Evolutionary conservation across 176 grass and related monocot species (phyloP), one percentile per base, ranked within the genome.

Genomic region (Ampelocalamus luodianensis): DNA sequence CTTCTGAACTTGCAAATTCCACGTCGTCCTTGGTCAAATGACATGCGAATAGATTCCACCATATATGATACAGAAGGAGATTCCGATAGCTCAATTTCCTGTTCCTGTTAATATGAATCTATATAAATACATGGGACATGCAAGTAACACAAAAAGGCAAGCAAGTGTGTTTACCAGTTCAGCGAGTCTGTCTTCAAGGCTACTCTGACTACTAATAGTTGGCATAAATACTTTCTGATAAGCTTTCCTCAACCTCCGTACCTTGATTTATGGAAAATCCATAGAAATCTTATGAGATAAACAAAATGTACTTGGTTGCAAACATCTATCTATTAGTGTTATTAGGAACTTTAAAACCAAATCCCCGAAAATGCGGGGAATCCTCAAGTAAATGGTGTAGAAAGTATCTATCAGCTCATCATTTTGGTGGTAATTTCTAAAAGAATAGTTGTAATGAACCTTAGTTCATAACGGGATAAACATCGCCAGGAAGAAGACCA

Each of bases 1-100:
- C 78, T 98, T 87, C 91, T 89, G 80, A 92, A 94, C 81, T 92
- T 95, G 88, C 93, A 98, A 83, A 98, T 94, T 79, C 96, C 93
- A 54, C 93, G 89, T 58, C 88, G 91, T 18, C 90, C 94, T 84
- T 89, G 40, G 6, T 78, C 80, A 90, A 95, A 94, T 1, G 96
- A 98, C 50, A 86, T 87, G n/a, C 88, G 88, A 45, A 95, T 95
- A 59, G 91, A 95, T 89, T 94, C 84, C 27, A 94, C 27, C 96
- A 98, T 92, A 82, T 42, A 83, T 39, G 82, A 83, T 23, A 94
- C 90, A 84, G 63, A 64, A 79, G 79, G 51, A 78, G 82, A 85
- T 73, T 90, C 87, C 39, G 78, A 82, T 43, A 89, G 56, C 55
- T 79, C 88, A 68, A 38, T 68, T 37, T 87, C 89, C 10, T 49